Evolutionary conservation across 2,329 filamentous ascomycete species (phyloP), one percentile per base, ranked within the genome.

Genomic region (Scedosporium aurantiacum): DNA sequence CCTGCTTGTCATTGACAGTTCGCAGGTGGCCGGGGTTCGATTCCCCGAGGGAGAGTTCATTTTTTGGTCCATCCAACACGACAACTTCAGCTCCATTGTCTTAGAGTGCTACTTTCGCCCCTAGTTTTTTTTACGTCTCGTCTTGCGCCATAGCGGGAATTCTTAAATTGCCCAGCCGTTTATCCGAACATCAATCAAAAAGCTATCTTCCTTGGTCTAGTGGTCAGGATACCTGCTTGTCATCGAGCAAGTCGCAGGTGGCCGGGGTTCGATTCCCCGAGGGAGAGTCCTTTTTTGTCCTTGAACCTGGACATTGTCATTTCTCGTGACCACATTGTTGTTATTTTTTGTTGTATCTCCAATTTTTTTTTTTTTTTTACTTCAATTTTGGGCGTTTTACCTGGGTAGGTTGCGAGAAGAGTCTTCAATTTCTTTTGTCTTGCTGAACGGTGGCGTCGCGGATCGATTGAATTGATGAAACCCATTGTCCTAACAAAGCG

Each of bases 181-280:
- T 3, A 2, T 21, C 12, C 6, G 6, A 7, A 21, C 25, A 37
- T 18, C 16, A 12, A 40, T 32, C 25, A 57, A 25, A 23, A 12
- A 23, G 28, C 10, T 18, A 21, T 61, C 59, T 56, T 61, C 50
- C 59, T 56, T 61, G 50, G 59, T 61, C 59, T 57, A 61, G 59
- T 61, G 59, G 59, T 61, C 21, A 61, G 37, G 59, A 61, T 61
- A 61, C 59, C 59, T 57, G 59, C 59, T 43, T 61, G 59, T 61
- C 59, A 61, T 50, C 41, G 58, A 40, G 21, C 54, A 41, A 40
- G 45, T 32, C 69, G 68, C 67, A 67, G 68, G 68, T 69, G 68
- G 66, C 68, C 68, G 68, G 68, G 68, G 68, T 69, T 70, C 68
- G 66, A 70, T 70, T 70, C 68, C 70, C 70, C 70, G 70, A 71